phyloP scores from a whole-genome alignment of 805 yeast genomes.

The Wickerhamiella hasegawae region DNA sequence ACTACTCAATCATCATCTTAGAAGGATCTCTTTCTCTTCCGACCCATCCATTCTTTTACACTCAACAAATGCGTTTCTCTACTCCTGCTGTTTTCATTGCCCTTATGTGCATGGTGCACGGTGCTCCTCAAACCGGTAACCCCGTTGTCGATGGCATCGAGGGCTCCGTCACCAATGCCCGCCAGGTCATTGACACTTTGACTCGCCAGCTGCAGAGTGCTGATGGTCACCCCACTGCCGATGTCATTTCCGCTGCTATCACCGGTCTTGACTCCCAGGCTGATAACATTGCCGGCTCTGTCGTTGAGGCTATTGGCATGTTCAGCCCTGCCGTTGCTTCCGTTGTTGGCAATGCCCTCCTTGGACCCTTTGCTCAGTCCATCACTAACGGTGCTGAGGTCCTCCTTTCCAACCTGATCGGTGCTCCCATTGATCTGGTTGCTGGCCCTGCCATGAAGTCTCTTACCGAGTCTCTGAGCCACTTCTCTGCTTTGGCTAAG shows the following conservation, averaged over 20 bases:
- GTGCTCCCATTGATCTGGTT: slow-evolving; percentile 12
- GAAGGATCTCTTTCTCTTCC: too few relatives aligned
- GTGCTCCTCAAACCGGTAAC: slow-evolving; percentile 1
- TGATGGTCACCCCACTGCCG: slow-evolving; percentile 15
- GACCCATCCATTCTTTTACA: too few relatives aligned
- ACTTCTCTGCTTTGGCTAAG: slow-evolving; percentile 12
- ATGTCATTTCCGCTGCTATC: slow-evolving; percentile 13
- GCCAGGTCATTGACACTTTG: slow-evolving; percentile 12
- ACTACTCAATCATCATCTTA: too few relatives aligned
- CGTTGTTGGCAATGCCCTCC: slow-evolving; percentile 14
- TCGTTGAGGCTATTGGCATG: slow-evolving; percentile 11
- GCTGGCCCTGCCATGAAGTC: slow-evolving; percentile 16
- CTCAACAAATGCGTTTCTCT: too few relatives aligned
- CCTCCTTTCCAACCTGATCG: slow-evolving; percentile 15
- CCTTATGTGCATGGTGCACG: neutral
- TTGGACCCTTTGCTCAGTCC: slow-evolving; percentile 18
- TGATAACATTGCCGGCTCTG: slow-evolving; percentile 17
- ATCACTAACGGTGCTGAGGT: slow-evolving; percentile 21
- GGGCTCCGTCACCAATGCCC: slow-evolving; percentile 12
- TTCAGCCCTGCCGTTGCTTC: slow-evolving; percentile 16
- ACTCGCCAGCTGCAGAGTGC: slow-evolving; percentile 7
- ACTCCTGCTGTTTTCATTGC: too few relatives aligned
- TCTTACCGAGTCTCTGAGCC: slow-evolving; percentile 10
- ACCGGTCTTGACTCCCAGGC: slow-evolving; percentile 22
- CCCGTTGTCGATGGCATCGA: slow-evolving; percentile 7